Evolutionary conservation across 495 filamentous ascomycete species (phyloP), one percentile per base, ranked within the genome.

Genomic region (Xylaria intraflava): DNA sequence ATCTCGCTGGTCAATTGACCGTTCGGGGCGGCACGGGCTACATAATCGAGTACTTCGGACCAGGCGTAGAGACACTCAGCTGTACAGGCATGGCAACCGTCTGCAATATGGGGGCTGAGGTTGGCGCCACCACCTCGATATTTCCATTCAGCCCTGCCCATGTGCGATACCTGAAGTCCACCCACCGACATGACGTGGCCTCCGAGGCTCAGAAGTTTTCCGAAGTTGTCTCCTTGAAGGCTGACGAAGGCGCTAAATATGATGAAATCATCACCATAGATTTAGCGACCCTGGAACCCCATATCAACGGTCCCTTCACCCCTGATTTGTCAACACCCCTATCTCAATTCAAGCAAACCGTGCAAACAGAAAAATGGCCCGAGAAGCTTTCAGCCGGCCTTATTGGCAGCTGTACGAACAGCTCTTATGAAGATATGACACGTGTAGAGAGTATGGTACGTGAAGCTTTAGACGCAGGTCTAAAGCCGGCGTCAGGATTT

Each of bases 381-480:
- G 81, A 86, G 65, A 87, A 84, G 40, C 86, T 98, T 55, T 90
- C 88, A 6, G 91, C 93, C 7, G 89, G 91, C 51, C 79, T 98
- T 24, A 98, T 98, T 62, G 93, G 93, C 40, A 95, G 89, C 74
- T 98, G 93, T 74, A 98, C 93, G 12, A 98, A 98, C 77, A 94
- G 88, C 69, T 97, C 93, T 3, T 98, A 96, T 68, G 83, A 95
- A 72, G 93, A 98, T 65, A 98, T 98, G 93, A 90, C 89, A 9
- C 84, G 93, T 45, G 86, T 90, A 14, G 93, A 96, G 75, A 76
- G 89, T 61, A 78, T 98, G 49, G 87, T 96, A 42, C 90, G 90
- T 70, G 90, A 94, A 68, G 93, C 93, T 12, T 75, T 82, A 44
- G 83, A 86, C 29, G 93, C 88, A 9, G 93, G 93, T 30, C 72